These are phyloP conservation scores for Haberlea rhodopensis DNA, from an alignment of 257 asterid genomes.

Conservation along the genomic window DNA sequence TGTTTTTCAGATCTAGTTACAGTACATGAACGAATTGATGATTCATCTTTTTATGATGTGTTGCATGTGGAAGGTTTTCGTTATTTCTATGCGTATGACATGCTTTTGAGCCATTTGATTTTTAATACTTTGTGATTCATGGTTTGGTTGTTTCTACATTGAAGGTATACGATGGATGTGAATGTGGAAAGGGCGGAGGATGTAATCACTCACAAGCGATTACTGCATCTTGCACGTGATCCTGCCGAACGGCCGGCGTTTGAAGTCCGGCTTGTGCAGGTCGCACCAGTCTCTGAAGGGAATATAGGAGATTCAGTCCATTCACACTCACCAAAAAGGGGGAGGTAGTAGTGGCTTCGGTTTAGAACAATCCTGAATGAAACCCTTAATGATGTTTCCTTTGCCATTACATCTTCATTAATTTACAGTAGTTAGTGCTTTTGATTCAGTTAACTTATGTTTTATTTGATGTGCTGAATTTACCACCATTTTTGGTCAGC, in stretches of 20 bases:
- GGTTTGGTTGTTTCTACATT: conserved; percentile 17
- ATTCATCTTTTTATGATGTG: neutral
- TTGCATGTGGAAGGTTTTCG: neutral
- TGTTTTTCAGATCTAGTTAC: neutral
- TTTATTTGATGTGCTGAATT: conserved; percentile 25
- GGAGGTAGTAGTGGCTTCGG: conserved; percentile 38
- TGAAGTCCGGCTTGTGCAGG: conserved; percentile 97
- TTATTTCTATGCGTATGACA: too few relatives aligned
- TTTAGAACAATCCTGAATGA: neutral
- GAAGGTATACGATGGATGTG: conserved; percentile 95
- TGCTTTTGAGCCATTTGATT: neutral
- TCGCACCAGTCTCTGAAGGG: conserved; percentile 59
- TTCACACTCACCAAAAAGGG: conserved; percentile 54
- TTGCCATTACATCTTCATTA: conserved; percentile 7
- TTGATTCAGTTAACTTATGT: conserved; percentile 12
- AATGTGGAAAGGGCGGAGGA: conserved; percentile 95
- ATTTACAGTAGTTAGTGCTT: neutral
- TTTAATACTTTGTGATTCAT: conserved; percentile 27
- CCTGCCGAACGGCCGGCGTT: conserved; percentile 86
- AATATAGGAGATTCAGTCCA: conserved; percentile 50
- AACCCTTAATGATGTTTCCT: conserved; percentile 15
- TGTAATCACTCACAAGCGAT: conserved; percentile 80
- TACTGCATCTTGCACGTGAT: conserved; percentile 82
- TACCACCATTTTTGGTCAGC: conserved; percentile 41
- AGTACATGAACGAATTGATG: neutral